Evolutionary conservation across 805 yeast species (phyloP), one percentile per base, ranked within the genome.

Genomic region (Ogataea nonfermentans): DNA sequence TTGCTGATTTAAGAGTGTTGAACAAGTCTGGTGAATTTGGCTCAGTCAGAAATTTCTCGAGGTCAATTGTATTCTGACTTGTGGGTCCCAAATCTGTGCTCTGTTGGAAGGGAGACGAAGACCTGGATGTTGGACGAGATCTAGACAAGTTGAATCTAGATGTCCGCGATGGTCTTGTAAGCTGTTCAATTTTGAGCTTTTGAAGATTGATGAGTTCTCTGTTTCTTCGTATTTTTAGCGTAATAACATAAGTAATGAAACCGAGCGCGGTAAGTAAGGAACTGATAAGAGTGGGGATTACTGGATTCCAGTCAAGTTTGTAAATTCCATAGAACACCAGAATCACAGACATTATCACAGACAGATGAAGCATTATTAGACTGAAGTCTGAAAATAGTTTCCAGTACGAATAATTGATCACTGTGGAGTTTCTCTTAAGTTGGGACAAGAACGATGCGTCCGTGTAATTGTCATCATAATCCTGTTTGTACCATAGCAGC

Each of bases 401-500:
- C 67, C 70, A 63, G 52, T 74, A 82, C 1, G 84, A 72, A 58
- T 87, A 82, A 37, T 69, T 70, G 14, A 76, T 74, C 24, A 87
- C 93, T 3, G 90, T 80, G 17, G 88, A 69, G 62, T 88, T 88
- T 27, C 93, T 67, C 48, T 78, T 78, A 44, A 88, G 69, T 56
- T 84, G 95, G 3, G 88, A 78, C n/a, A 90, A 68, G 57, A 91
- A 91, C 3, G 89, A 74, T 2, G 67, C 63, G 56, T 89, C 95
- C 2, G 95, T 91, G 63, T 86, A 87, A 61, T 90, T 93, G 59
- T 91, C 99, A 0, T 95, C 95, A 55, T 80, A 90, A 10, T 84
- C 84, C 58, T 90, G 96, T 41, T 76, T 73, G 24, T 84, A 74
- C 82, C 95, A 93, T 9, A 91, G 71, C 26, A 89, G 74, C 54